Evolutionary conservation across 2,329 filamentous ascomycete genomes (phyloP), one percentile per base, ranked within the genome.

Genomic region (Xylariaceae sp.): DNA sequence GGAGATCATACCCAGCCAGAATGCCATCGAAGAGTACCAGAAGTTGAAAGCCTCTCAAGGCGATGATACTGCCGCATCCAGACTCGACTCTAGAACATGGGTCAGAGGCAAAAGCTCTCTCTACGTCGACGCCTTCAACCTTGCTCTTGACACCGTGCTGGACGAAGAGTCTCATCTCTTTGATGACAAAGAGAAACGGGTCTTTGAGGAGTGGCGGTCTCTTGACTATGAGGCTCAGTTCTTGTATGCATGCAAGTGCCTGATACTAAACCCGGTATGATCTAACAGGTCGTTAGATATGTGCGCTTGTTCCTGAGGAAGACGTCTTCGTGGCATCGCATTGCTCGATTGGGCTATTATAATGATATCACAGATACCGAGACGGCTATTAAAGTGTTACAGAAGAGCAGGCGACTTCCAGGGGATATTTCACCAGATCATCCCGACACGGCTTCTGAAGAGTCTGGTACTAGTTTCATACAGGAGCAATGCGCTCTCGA

Each of bases 41-140:
- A 78, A 80, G 1, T 86, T 86, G 64, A 83, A 83, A 65, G 81
- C 82, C 34, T 85, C 82, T 17, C 82, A 84, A 61, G 69, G 79
- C 56, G 73, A 74, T 3, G 71, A 76, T 8, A 70, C 78, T 7
- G 75, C 78, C 44, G 78, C 82, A 6, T 70, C 88, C 11, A 80
- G 80, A 59, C 76, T 84, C 55, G 63, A 72, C 58, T 63, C 69
- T 13, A 72, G 78, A 78, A 54, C 82, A 61, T 96, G 90, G 90
- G 75, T 86, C 3, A 85, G 81, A 68, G 90, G 91, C 0, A 87
- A 85, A 71, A 95, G 87, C 69, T 97, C 92, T 1, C 90, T 99
- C 57, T 99, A 99, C 68, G 91, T 97, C 15, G 94, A 99, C 75
- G 94, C 94, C 0, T 99, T 99, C 78, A 96, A 96, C 69, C 79